A percentile compares a stretch with the other conserved stretches of the same genome.
Evolutionary conservation across 2,329 filamentous ascomycete genomes (phyloP).

Genomic region (Fusarium begoniae): DNA sequence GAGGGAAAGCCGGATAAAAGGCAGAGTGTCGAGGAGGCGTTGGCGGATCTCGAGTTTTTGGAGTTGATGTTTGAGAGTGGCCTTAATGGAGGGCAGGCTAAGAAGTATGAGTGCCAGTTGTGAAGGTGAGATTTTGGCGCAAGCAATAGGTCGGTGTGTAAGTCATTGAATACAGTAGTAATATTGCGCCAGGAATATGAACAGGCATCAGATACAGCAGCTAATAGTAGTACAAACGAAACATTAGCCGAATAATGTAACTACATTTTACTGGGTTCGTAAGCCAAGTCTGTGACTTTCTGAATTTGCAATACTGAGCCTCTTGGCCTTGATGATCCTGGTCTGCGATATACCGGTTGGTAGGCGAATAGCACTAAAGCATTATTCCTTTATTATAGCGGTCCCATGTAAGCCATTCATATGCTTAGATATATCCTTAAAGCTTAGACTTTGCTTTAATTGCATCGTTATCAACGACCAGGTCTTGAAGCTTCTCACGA

Average conservation of each 20-base stretch:
- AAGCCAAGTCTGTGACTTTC: background rate
- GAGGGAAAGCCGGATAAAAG: conserved; percentile 58
- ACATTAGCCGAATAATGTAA: background rate
- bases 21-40: conserved; percentile 65
- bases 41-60: conserved; percentile 69
- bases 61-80: conserved; percentile 61
- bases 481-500: conserved; percentile 66
- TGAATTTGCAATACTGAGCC: background rate
- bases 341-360: background rate
- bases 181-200: background rate
- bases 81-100: conserved; percentile 51
- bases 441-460: conserved; percentile 20
- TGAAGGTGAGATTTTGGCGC: background rate
- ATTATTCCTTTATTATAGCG: background rate
- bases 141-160: background rate
- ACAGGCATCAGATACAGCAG: background rate
- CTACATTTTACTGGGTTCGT: background rate
- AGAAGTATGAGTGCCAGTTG: conserved; percentile 53
- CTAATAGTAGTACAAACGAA: background rate
- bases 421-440: background rate
- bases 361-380: background rate
- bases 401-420: background rate
- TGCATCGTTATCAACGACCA: conserved; percentile 51
- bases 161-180: background rate
- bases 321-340: background rate